Evolutionary conservation across 1,139 yeast species (phyloP).

Genomic region (Hyphopichia pseudoburtonii): DNA sequence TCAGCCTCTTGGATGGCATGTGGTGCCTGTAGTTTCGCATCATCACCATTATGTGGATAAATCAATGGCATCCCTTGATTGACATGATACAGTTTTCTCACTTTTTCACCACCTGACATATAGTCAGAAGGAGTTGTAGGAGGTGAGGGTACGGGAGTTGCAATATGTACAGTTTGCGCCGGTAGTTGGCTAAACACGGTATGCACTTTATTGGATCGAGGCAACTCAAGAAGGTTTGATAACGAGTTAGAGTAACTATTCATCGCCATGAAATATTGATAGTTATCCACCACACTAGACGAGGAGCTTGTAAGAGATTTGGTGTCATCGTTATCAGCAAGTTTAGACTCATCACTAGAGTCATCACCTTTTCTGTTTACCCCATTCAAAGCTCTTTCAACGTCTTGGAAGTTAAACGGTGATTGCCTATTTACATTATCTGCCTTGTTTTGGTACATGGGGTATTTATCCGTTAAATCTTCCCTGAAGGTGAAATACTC

Average conservation of each 20-base stretch:
- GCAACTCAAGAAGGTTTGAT: conserved; percentile 58
- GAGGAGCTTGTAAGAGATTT: conserved; percentile 1
- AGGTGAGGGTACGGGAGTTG: conserved; percentile 90
- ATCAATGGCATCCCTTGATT: conserved; percentile 79
- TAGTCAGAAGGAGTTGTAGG: conserved; percentile 61
- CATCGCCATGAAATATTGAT: conserved; percentile 41
- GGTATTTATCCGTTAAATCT: conserved; percentile 73
- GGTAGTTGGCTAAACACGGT: conserved; percentile 58
- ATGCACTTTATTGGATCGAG: conserved; percentile 56
- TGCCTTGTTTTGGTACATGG: conserved; percentile 41
- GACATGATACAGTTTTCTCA: conserved; percentile 72
- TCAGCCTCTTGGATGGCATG: conserved; percentile 77
- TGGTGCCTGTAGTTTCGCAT: conserved; percentile 48
- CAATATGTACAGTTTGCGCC: conserved; percentile 69
- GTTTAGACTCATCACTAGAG: too few species aligned
- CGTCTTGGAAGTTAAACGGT: conserved; percentile 18
- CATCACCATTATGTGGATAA: conserved; percentile 50
- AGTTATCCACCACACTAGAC: conserved; percentile 19
- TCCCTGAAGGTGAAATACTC: conserved; percentile 80
- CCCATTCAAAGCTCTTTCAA: conserved; percentile 12
- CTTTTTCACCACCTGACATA: conserved; percentile 61
- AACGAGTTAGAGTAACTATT: conserved; percentile 49
- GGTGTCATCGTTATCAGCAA: too few species aligned
- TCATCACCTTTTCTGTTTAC: conserved; percentile 3
- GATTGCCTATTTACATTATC: conserved; percentile 16